Conservation (phyloP, 2,329 filamentous ascomycete genomes). For the Kalmusia sp. region DNA sequence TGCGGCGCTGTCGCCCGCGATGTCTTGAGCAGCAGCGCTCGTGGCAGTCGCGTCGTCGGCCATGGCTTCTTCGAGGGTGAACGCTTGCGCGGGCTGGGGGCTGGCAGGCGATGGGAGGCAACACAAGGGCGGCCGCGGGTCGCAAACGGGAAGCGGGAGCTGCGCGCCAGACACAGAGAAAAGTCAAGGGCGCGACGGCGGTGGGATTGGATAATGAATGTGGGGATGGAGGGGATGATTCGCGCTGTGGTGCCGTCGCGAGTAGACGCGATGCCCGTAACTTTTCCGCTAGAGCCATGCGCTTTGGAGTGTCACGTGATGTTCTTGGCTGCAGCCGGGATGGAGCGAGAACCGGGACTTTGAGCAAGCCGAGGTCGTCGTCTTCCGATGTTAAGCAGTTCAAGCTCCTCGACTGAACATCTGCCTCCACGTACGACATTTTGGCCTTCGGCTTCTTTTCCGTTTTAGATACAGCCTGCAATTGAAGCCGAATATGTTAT, state of each 20-base stretch:
- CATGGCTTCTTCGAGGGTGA: constrained; percentile 33
- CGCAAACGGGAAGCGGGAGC: constrained; percentile 11
- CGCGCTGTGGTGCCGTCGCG: constrained; percentile 33
- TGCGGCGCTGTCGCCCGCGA: constrained; percentile 32
- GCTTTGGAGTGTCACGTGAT: constrained; percentile 22
- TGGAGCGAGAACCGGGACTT: constrained; percentile 24
- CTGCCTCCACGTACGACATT: background rate
- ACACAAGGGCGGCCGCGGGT: constrained; percentile 18
- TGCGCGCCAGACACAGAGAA: background rate
- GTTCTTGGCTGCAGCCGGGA: constrained; percentile 4
- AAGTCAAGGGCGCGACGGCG: constrained; percentile 14
- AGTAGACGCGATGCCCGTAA: constrained; percentile 38
- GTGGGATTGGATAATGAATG: constrained; percentile 26
- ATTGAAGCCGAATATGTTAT: constrained; percentile 38
- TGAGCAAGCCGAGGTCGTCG: constrained; percentile 39
- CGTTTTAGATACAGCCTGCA: background rate
- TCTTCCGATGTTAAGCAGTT: constrained; percentile 8
- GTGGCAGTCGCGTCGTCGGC: constrained; percentile 41
- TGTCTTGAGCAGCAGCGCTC: constrained; percentile 36
- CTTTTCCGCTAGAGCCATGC: constrained; percentile 27
- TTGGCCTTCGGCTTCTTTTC: background rate
- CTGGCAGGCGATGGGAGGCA: constrained; percentile 22
- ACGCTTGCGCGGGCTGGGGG: constrained; percentile 28
- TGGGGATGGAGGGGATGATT: constrained; percentile 36
- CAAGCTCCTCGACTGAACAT: constrained; percentile 1